Conservation (phyloP, 2,329 filamentous ascomycete species). For the Colletotrichum camelliae region DNA sequence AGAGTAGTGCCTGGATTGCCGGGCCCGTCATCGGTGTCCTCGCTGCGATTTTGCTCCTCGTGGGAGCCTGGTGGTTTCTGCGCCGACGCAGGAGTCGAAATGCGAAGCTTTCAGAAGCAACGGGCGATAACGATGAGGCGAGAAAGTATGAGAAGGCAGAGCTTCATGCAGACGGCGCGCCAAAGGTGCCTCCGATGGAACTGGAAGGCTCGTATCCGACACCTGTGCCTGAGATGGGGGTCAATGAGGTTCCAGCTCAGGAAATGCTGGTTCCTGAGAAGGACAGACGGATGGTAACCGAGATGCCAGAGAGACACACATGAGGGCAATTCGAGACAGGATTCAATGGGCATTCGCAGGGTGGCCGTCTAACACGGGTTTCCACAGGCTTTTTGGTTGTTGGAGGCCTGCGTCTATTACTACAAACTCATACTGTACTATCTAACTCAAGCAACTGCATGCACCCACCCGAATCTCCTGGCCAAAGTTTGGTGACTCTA, state of each 20-base stretch:
- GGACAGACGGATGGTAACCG: background rate
- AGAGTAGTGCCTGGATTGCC: background rate
- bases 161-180: background rate
- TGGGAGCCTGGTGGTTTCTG: background rate
- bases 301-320: background rate
- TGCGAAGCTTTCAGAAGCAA: background rate
- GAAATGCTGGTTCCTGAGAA: background rate
- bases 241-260: background rate
- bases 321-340: fast-evolving
- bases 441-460: background rate
- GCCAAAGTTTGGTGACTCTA: background rate
- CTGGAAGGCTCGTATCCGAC: background rate
- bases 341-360: fast-evolving
- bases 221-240: background rate
- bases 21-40: background rate
- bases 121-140: background rate
- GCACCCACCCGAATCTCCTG: background rate
- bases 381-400: fast-evolving
- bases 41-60: background rate
- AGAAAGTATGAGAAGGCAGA: background rate
- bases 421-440: background rate
- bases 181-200: background rate
- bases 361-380: background rate
- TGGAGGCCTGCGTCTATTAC: background rate
- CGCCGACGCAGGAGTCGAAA: background rate